A percentile compares a stretch with the other conserved stretches of the same genome.
Evolutionary conservation across 805 yeast species (phyloP).

Genomic region (baker's yeast (Saccharomyces cerevisiae)): DNA sequence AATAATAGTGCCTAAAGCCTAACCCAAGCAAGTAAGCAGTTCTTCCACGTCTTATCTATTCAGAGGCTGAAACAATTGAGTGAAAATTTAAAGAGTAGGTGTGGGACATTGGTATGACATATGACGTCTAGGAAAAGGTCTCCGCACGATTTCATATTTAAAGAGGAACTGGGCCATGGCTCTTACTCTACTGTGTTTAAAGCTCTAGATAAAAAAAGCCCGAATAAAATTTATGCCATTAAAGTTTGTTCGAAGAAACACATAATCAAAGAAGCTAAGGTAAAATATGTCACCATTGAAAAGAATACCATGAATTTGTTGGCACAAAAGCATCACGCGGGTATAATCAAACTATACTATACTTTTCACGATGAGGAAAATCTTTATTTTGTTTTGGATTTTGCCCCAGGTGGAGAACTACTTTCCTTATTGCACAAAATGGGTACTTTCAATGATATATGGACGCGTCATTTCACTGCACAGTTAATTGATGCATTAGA

Average conservation of each 20-base stretch:
- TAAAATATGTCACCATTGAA: slow-evolving; percentile 92
- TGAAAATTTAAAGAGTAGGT: background rate
- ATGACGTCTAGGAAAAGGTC: slow-evolving; percentile 24
- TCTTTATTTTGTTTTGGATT: slow-evolving; percentile 85
- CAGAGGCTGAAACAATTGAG: background rate
- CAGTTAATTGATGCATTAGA: slow-evolving; percentile 87
- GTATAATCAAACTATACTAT: slow-evolving; percentile 82
- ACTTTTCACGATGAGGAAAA: slow-evolving; percentile 90
- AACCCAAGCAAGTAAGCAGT: background rate
- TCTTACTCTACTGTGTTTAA: slow-evolving; percentile 90
- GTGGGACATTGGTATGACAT: slow-evolving; percentile 7
- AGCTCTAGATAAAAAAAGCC: slow-evolving; percentile 62
- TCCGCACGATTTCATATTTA: slow-evolving; percentile 29
- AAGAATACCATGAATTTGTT: slow-evolving; percentile 79
- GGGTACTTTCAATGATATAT: slow-evolving; percentile 68
- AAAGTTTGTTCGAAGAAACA: slow-evolving; percentile 87
- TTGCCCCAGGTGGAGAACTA: slow-evolving; percentile 92
- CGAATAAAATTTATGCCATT: slow-evolving; percentile 60
- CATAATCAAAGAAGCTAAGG: slow-evolving; percentile 88
- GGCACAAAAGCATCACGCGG: slow-evolving; percentile 75
- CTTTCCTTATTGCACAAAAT: slow-evolving; percentile 66
- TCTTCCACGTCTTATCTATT: background rate
- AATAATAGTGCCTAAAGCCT: background rate
- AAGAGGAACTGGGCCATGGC: slow-evolving; percentile 69
- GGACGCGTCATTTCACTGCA: slow-evolving; percentile 71